These are phyloP conservation scores for Mucor indicus DNA, from an alignment of 371 early-diverging fungal genomes.

Conservation along the genomic window DNA sequence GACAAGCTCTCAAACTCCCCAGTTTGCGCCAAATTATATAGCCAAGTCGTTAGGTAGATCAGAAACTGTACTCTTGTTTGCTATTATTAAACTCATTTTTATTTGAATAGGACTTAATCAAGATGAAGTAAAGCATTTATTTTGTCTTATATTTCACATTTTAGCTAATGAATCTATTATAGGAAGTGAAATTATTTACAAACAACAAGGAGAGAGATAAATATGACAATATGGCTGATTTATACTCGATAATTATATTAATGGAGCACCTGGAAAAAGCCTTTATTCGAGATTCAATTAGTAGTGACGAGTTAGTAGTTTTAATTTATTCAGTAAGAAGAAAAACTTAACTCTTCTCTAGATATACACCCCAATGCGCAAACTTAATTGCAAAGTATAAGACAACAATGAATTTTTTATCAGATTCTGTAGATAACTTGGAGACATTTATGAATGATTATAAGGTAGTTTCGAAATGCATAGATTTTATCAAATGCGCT, in stretches of 20 bases:
- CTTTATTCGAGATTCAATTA: slow-evolving; percentile 85
- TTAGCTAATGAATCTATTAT: not conserved
- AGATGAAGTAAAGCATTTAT: slow-evolving; percentile 33
- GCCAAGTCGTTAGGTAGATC: slow-evolving; percentile 16
- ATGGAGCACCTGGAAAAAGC: slow-evolving; percentile 92
- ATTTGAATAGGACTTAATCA: slow-evolving; percentile 28
- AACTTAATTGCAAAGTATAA: slow-evolving; percentile 92
- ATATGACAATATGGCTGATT: slow-evolving; percentile 90
- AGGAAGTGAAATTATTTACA: slow-evolving; percentile 73
- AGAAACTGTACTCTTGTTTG: too few species aligned
- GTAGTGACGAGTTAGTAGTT: not conserved
- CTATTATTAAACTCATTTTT: not conserved
- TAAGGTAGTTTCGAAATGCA: slow-evolving; percentile 45
- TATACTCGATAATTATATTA: slow-evolving; percentile 87
- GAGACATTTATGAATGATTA: slow-evolving; percentile 83
- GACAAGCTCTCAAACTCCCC: slow-evolving; percentile 23
- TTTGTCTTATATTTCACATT: not conserved
- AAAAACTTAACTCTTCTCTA: too few species aligned
- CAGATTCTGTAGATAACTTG: slow-evolving; percentile 64
- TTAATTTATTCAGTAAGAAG: not conserved
- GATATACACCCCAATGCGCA: slow-evolving; percentile 87
- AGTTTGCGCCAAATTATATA: slow-evolving; percentile 34
- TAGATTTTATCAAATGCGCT: not conserved
- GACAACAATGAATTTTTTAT: slow-evolving; percentile 80
- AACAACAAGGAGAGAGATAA: slow-evolving; percentile 84